Evolutionary conservation across 108 stramenopile genomes (phyloP), one percentile per base, ranked within the genome.

Genomic region (Cyclotella baltica): DNA sequence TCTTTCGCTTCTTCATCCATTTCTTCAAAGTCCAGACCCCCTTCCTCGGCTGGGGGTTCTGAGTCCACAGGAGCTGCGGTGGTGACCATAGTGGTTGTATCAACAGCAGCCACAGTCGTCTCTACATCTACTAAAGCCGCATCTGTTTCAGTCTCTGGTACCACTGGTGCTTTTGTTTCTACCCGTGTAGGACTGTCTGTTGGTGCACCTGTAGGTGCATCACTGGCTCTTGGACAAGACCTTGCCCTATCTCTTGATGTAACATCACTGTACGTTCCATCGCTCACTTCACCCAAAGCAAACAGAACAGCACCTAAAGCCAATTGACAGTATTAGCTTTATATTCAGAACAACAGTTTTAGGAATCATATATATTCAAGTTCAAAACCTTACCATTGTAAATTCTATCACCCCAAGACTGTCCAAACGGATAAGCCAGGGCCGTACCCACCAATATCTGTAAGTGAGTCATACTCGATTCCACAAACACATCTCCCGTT

Each of bases 261-360:
- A 59, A 64, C 20, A 3, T 70, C 40, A 29, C 58, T 40, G 43
- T 64, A 81, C 33, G 59, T 67, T 43, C 66, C 66, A 57, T 81
- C 80, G 35, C 25, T 52, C 1, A 74, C 43, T 27, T 69, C 62
- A 1, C 80, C 80, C 48, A 74, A 51, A 13, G 72, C 56, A 81
- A 73, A 81, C 19, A 81, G n/a, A 11, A 81, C 52, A 16, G 80
- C 80, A 52, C n/a, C n/a, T n/a, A n/a, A n/a, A n/a, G n/a, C n/a
- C n/a, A n/a, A n/a, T n/a, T n/a, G n/a, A n/a, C n/a, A n/a, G n/a
- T n/a, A n/a, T n/a, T n/a, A n/a, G n/a, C n/a, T n/a, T n/a, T n/a
- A n/a, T n/a, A n/a, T n/a, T n/a, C n/a, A n/a, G n/a, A n/a, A n/a
- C n/a, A n/a, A n/a, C n/a, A n/a, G n/a, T n/a, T n/a, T n/a, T n/a